A percentile compares a stretch with the other conserved stretches of the same genome.
Conservation (phyloP, 345 rosid species). For the Passiflora organensis region DNA sequence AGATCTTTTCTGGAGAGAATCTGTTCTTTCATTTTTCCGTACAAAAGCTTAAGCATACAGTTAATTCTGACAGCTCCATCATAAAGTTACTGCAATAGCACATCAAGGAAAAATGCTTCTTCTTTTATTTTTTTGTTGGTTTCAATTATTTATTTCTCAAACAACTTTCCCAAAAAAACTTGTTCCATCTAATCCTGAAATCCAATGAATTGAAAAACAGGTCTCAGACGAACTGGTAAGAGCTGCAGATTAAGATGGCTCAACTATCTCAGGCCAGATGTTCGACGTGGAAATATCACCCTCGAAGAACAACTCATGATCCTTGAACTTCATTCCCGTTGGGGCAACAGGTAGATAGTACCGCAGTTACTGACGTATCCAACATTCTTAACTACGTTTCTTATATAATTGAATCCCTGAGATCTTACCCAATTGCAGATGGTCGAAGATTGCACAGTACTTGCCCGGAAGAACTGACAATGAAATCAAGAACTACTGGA, state of each 20-base stretch:
- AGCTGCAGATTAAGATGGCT: constrained; percentile 37
- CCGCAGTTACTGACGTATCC: not conserved
- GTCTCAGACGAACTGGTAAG: constrained; percentile 31
- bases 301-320: constrained; percentile 34
- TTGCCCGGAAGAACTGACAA: constrained; percentile 35
- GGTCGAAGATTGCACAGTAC: constrained; percentile 34
- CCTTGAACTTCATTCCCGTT: constrained; percentile 32
- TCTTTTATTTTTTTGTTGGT: not conserved
- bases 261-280: constrained; percentile 32
- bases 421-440: too few species aligned
- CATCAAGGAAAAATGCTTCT: constrained; percentile 4
- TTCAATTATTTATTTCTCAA: not conserved
- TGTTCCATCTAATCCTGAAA: not conserved
- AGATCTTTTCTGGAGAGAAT: not conserved
- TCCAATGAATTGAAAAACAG: constrained; percentile 18
- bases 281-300: constrained; percentile 35
- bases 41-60: not conserved
- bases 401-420: too few species aligned
- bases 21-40: not conserved
- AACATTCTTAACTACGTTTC: not conserved
- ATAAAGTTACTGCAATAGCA: constrained; percentile 11
- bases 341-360: constrained; percentile 28
- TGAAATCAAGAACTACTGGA: constrained; percentile 33
- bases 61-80: too few species aligned
- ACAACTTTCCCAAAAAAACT: constrained; percentile 41